Percentiles rank a stretch among this genome's conserved stretches.
phyloP scores from a whole-genome alignment of 441 rosid genomes.

The Mallotus japonicus region DNA sequence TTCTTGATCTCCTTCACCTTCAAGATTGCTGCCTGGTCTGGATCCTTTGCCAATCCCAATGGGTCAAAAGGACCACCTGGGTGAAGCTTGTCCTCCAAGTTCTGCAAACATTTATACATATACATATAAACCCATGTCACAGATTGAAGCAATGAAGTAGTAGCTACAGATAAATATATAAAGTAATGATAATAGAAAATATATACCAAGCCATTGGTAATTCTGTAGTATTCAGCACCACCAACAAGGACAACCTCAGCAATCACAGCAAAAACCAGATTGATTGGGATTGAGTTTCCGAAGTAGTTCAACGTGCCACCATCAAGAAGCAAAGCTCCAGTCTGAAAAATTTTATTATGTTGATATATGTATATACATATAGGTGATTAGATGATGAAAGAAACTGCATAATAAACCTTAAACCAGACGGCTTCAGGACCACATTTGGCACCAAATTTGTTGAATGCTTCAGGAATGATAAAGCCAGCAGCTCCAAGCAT shows the following conservation, averaged over 20 bases:
- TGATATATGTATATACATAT: too few species aligned
- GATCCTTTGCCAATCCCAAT: conserved; percentile 86
- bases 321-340: conserved; percentile 93
- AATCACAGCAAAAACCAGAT: conserved; percentile 64
- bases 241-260: conserved; percentile 92
- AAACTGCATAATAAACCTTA: conserved; percentile 45
- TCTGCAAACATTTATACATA: conserved; percentile 34
- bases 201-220: conserved; percentile 78
- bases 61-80: conserved; percentile 99
- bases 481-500: conserved; percentile 96
- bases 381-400: not conserved
- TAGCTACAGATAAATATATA: not conserved
- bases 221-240: conserved; percentile 95
- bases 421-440: conserved; percentile 99
- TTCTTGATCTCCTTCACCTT: conserved; percentile 98
- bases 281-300: conserved; percentile 87
- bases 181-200: too few species aligned
- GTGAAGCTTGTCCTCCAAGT: conserved; percentile 90
- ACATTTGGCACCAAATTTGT: conserved; percentile 95
- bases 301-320: conserved; percentile 96
- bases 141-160: too few species aligned
- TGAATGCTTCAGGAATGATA: conserved; percentile 91
- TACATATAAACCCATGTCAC: not conserved
- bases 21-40: conserved; percentile 87
- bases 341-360: conserved; percentile 40